Base-by-base conservation (phyloP, 192 early-diverging fungal genomes). In the Coemansia sp. region DNA sequence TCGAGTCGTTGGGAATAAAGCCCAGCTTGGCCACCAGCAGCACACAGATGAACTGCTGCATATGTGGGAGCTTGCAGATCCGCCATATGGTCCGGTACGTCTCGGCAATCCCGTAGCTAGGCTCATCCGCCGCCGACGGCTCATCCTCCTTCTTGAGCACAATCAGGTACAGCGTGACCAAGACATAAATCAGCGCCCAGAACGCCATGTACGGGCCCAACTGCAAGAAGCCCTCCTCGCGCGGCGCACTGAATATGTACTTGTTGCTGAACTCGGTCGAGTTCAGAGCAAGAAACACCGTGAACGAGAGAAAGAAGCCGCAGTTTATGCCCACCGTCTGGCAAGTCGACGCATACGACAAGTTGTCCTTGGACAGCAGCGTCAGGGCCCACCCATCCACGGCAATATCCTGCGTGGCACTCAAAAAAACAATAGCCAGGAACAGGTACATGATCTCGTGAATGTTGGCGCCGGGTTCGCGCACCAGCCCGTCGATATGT, bases 271-370 rank as follows among this genome's bases (percentile, higher is more conserved):
- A 96, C 54, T 96, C 94, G 0, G 80, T 50, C 11, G 89, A 92
- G 70, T 99, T 96, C 34, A 99, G 80, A 0, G 96, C 94, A 64
- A 99, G 72, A 62, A 99, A 96, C 7, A 99, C 86, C 0, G 96
- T 99, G 64, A 96, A 99, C 19, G 88, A 91, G 26, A 96, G 44
- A 51, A 99, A 99, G 56, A 89, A 96, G 16, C 96, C 93, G 22
- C 84, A 83, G 68, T 94, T 99, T 33, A 99, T 76, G 12, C 96
- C 96, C 40, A 99, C 89, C 6, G 96, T 99, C 54, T 99, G 96
- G 19, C 91, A 92, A 0, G 90, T 90, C 20, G 85, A 91, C 2
- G 94, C 92, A 77, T 88, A 92, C 3, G 86, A 88, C 47, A 96
- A 65, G 67, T 86, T 93, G 49, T 95, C 90, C 57, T 94, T 88